These are phyloP conservation scores for Trifolium repens DNA, from an alignment of 306 rosid species.

Conservation along the genomic window DNA sequence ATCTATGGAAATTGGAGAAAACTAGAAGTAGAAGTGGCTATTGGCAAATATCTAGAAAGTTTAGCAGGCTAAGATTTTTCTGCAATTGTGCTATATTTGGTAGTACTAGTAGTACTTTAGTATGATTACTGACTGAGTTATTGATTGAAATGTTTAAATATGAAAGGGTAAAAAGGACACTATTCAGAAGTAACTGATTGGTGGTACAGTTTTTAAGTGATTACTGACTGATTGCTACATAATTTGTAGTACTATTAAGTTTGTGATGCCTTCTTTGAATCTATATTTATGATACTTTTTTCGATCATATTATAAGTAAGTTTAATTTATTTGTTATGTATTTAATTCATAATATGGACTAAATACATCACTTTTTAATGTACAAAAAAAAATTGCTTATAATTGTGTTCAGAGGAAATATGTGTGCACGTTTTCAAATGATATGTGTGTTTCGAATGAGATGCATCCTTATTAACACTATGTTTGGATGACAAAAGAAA, in stretches of 20 bases:
- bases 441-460: too few relatives aligned
- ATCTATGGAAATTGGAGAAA: conserved; percentile 10
- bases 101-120: background rate
- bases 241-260: background rate
- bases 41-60: conserved; percentile 13
- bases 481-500: too few relatives aligned
- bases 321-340: too few relatives aligned
- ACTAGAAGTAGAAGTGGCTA: background rate
- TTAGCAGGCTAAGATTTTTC: background rate
- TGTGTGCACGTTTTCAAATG: too few relatives aligned
- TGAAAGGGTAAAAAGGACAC: background rate
- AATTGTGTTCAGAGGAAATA: too few relatives aligned
- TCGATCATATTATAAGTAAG: too few relatives aligned
- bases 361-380: too few relatives aligned
- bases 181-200: background rate
- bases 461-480: too few relatives aligned
- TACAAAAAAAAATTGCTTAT: too few relatives aligned
- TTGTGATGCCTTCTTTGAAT: background rate
- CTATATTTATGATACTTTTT: too few relatives aligned
- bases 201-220: background rate
- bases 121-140: background rate
- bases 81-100: background rate
- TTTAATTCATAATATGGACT: too few relatives aligned
- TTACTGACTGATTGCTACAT: background rate
- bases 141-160: background rate